These are phyloP conservation scores for Russula brevipes DNA, from an alignment of 768 basidiomycete species.

Conservation along the genomic window DNA sequence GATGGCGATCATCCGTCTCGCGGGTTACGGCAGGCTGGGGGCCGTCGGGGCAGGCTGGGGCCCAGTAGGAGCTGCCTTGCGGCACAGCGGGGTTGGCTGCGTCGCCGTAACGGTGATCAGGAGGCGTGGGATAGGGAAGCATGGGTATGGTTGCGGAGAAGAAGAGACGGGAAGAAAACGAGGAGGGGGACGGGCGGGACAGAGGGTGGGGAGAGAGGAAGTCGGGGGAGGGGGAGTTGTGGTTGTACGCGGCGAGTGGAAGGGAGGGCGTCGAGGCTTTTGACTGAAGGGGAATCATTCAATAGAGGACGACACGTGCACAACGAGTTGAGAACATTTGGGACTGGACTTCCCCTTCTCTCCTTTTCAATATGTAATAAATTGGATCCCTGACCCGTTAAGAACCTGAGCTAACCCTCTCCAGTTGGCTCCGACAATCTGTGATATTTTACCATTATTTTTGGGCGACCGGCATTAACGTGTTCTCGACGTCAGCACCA, in stretches of 20 bases:
- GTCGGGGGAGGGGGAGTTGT: not conserved
- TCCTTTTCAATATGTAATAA: conserved; percentile 9
- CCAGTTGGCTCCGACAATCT: no score
- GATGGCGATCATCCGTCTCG: conserved; percentile 15
- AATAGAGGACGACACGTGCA: conserved; percentile 17
- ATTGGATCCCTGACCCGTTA: not conserved
- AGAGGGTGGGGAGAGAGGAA: not conserved
- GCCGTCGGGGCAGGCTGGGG: not conserved
- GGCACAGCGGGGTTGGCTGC: not conserved
- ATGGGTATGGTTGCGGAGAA: not conserved
- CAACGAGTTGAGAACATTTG: not conserved
- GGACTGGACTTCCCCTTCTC: conserved; percentile 1
- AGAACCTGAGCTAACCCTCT: not conserved
- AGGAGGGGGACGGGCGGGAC: not conserved
- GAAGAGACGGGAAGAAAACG: no score
- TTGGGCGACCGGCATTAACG: not conserved
- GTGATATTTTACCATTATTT: no score
- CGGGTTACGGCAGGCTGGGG: conserved; percentile 19
- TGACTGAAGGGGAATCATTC: conserved; percentile 19
- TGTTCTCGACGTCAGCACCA: conserved; percentile 20
- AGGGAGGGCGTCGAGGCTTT: conserved; percentile 11
- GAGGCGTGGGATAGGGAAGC: conserved; percentile 7
- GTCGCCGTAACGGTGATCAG: conserved; percentile 12
- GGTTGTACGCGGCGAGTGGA: not conserved
- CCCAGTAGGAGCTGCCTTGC: conserved; percentile 14